Evolutionary conservation across 352 stramenopile species (phyloP).

Genomic region (Pythium folliculosum): DNA sequence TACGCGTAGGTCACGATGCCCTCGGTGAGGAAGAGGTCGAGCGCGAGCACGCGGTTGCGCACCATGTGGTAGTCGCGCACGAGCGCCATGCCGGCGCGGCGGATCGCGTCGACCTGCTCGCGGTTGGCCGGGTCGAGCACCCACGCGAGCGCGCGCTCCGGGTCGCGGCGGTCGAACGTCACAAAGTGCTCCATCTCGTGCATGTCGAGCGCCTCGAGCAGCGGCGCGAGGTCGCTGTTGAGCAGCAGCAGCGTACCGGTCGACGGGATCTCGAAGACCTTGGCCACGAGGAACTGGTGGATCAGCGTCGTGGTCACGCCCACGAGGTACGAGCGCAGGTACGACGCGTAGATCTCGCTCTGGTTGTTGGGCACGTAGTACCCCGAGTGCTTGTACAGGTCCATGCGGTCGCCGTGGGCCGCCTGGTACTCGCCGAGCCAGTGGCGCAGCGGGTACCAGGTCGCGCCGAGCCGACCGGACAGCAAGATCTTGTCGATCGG

Average conservation of each 20-base stretch:
- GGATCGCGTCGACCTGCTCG: constrained; percentile 59
- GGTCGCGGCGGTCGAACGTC: constrained; percentile 56
- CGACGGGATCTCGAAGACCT: constrained; percentile 81
- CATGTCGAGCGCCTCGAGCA: constrained; percentile 58
- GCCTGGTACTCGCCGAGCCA: constrained; percentile 64
- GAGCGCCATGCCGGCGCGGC: constrained; percentile 51
- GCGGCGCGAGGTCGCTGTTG: constrained; percentile 56
- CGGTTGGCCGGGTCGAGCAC: constrained; percentile 49
- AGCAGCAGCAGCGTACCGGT: constrained; percentile 66
- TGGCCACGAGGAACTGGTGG: constrained; percentile 77
- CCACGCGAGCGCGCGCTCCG: constrained; percentile 51
- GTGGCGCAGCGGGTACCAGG: constrained; percentile 68
- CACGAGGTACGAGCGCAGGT: constrained; percentile 69
- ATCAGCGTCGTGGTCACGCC: constrained; percentile 74
- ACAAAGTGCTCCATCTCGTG: constrained; percentile 66
- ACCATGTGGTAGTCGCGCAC: constrained; percentile 64
- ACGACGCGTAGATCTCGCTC: constrained; percentile 63
- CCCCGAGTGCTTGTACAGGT: constrained; percentile 61
- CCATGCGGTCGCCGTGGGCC: constrained; percentile 49
- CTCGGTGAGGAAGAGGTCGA: constrained; percentile 62
- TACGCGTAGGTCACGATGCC: constrained; percentile 51
- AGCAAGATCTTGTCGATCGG: constrained; percentile 81
- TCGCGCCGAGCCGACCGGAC: constrained; percentile 48
- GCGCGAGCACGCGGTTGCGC: constrained; percentile 52
- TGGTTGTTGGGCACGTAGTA: constrained; percentile 67